phyloP scores from a whole-genome alignment of 495 filamentous ascomycete species.

The Penicillium samsonianum region DNA sequence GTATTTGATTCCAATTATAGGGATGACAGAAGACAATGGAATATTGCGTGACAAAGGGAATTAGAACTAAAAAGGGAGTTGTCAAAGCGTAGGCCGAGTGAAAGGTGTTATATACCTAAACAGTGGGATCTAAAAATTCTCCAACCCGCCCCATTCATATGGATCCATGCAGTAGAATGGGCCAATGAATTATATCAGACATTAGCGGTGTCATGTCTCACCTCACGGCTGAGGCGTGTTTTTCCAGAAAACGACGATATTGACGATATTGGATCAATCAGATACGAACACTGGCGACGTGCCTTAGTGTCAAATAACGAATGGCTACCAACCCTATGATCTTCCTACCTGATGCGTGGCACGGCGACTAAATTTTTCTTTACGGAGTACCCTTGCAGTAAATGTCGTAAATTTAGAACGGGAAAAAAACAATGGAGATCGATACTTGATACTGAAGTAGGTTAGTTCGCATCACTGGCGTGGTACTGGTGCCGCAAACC shows the following conservation, averaged over 20 bases:
- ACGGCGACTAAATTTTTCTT: slow-evolving; percentile 2
- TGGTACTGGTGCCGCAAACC: neutral
- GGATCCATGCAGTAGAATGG: slow-evolving; percentile 6
- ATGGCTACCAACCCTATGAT: slow-evolving; percentile 3
- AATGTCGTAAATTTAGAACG: neutral
- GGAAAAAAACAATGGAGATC: neutral
- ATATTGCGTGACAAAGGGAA: slow-evolving; percentile 9
- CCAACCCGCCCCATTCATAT: neutral
- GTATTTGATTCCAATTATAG: slow-evolving; percentile 9
- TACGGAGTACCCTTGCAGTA: neutral
- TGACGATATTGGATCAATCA: slow-evolving; percentile 26
- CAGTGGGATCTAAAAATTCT: slow-evolving; percentile 13
- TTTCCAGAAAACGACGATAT: slow-evolving; percentile 17
- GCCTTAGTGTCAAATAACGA: slow-evolving; percentile 21
- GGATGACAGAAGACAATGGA: slow-evolving; percentile 1
- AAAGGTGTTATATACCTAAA: slow-evolving; percentile 7
- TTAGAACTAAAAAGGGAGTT: neutral
- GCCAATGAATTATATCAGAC: slow-evolving; percentile 20
- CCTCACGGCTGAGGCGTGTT: slow-evolving; percentile 21
- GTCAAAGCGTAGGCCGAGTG: slow-evolving; percentile 6
- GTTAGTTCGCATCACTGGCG: neutral
- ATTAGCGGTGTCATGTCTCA: slow-evolving; percentile 30
- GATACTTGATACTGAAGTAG: neutral
- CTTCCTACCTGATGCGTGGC: slow-evolving; percentile 15
- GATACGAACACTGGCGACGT: slow-evolving; percentile 23